Evolutionary conservation across 1,284 basidiomycete genomes (phyloP), one percentile per base, ranked within the genome.

Genomic region (Leccinum huronense): DNA sequence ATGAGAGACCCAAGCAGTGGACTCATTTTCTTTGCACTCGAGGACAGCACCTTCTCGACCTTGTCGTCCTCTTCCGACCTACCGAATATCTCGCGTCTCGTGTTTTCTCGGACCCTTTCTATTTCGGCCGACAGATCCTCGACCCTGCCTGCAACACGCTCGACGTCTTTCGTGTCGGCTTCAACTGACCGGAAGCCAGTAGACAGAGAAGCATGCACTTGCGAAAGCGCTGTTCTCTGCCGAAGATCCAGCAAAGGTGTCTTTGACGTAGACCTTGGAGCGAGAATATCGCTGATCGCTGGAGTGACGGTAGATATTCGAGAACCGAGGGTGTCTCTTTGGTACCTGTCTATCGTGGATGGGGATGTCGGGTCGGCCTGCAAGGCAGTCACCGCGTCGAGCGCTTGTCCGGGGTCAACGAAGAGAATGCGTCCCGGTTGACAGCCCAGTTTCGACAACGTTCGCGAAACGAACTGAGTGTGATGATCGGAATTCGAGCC

Each of bases 321-420:
- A 14, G 90, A 91, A 11, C 76, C 81, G 19, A 83, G 72, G 62
- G 83, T 84, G n/a, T 86, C 81, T 65, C 84, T 81, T 71, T 90
- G 87, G 73, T 86, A 92, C 63, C 76, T 77, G 67, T 88, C 85
- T 11, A 91, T 80, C 30, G 82, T 79, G 3, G 77, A 68, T 11
- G 84, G 68, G 5, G 84, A 84, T 11, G 74, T 75, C 0, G 83
- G 77, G 51, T 83, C 75, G 11, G 78, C 66, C 62, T 79, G 80
- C 51, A 91, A 75, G 7, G 78, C 68, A 27, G 77, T 75, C 6
- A 87, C 77, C 2, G 86, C 88, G 0, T 75, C 71, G 5, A 86
- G 65, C 0, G 89, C 89, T 58, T 84, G 83, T 42, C 71, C 67
- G 2, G 87, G 85, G 68, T 90, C 86, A 16, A 83, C 77, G 65